A percentile compares a stretch with the other conserved stretches of the same genome.
Conservation (phyloP, 2,329 filamentous ascomycete species). For the Colletotrichum simmondsii region DNA sequence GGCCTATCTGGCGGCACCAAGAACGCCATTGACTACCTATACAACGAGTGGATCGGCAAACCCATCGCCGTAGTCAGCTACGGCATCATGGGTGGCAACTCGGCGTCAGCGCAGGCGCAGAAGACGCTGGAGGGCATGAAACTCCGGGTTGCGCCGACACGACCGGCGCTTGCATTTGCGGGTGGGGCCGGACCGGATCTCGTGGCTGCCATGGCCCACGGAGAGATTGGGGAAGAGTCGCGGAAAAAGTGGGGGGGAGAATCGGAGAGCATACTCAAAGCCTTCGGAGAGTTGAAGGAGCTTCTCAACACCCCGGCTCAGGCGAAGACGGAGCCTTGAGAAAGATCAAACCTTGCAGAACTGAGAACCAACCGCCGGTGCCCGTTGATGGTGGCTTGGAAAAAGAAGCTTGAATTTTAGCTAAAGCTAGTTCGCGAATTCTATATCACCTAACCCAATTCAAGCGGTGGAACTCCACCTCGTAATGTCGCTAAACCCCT, state of each 20-base stretch:
- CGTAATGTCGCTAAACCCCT: conserved; percentile 22
- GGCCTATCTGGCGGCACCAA: conserved; percentile 65
- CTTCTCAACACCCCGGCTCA: conserved; percentile 33
- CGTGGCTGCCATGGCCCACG: conserved; percentile 36
- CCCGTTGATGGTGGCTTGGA: too few relatives aligned
- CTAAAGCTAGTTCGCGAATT: not conserved
- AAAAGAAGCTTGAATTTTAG: conserved; percentile 1
- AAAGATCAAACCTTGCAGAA: not conserved
- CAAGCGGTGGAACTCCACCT: not conserved
- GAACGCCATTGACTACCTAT: conserved; percentile 72
- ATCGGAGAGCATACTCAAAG: conserved; percentile 35
- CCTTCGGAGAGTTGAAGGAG: conserved; percentile 41
- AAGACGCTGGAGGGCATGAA: conserved; percentile 43
- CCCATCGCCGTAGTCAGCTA: conserved; percentile 65
- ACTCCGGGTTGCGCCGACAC: conserved; percentile 44
- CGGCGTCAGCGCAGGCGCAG: conserved; percentile 40
- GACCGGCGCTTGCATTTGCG: conserved; percentile 43
- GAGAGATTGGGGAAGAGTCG: conserved; percentile 38
- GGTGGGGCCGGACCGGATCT: conserved; percentile 36
- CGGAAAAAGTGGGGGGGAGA: conserved; percentile 38
- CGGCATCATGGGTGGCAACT: conserved; percentile 55
- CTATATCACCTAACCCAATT: not conserved
- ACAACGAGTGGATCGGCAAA: conserved; percentile 68
- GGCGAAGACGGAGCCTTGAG: not conserved
- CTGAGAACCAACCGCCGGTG: not conserved